Evolutionary conservation across 1,139 yeast species (phyloP), one percentile per base, ranked within the genome.

Genomic region (Pichia norvegensis): DNA sequence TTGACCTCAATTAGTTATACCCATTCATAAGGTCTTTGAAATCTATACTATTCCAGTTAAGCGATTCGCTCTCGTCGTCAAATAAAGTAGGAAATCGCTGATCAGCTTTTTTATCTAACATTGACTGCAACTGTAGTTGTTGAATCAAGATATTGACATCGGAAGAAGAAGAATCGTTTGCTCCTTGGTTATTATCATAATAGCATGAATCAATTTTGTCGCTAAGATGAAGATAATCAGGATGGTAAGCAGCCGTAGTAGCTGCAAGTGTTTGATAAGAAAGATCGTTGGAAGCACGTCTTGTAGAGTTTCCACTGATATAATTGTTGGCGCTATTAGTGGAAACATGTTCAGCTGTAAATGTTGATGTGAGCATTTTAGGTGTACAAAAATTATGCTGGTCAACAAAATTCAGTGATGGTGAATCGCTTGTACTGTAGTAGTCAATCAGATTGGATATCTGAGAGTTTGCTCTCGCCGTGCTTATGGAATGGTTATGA

Each of bases 71-170:
- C 10, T 35, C 36, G 6, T 46, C 47, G 7, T 25, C 42, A 14
- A n/a, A 27, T 21, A 10, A 19, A 8, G 13, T 17, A 13, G 14
- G 38, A 9, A 29, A 36, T 16, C 29, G 37, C 3, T 45, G 43
- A 11, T 17, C 37, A 4, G 25, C 29, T 36, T 37, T 47, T 23
- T 36, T 45, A 11, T 48, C 51, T 21, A 45, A 36, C 3, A 42
- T 20, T n/a, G 46, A 43, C 36, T 48, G 48, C 27, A 48, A 38
- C 33, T 48, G 51, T 41, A 48, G 38, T 29, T 48, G 51, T 27
- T 46, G 46, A 10, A 45, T 17, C 16, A 48, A 35, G 23, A 41
- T 39, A 10, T 44, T 33, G n/a, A 41, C 38, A 38, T 42, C 44
- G 3, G 22, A 11, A 3, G 29, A 39, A 22, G 41, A 31, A 10